These are phyloP conservation scores for Lepiota venenata DNA, from an alignment of 768 basidiomycete species.

Conservation along the genomic window DNA sequence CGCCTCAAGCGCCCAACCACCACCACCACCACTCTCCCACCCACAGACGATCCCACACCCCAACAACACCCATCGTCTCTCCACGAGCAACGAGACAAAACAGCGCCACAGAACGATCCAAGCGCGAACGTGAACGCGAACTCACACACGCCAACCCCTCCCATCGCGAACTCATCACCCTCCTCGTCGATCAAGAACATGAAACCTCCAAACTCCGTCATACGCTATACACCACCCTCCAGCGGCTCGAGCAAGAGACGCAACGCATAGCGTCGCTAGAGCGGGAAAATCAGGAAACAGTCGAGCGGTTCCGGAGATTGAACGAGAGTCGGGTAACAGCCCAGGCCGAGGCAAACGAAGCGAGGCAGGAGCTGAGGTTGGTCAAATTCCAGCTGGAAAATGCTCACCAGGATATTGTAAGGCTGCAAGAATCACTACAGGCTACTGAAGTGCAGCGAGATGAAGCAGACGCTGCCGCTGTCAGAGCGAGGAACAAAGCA, in stretches of 20 bases:
- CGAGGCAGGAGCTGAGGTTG: slow-evolving; percentile 32
- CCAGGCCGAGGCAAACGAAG: slow-evolving; percentile 33
- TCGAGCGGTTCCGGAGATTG: slow-evolving; percentile 29
- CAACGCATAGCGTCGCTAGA: slow-evolving; percentile 32
- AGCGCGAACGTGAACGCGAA: slow-evolving; percentile 17
- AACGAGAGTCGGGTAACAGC: slow-evolving; percentile 33
- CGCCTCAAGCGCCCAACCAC: background rate
- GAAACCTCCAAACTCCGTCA: slow-evolving; percentile 32
- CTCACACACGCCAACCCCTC: slow-evolving; percentile 17
- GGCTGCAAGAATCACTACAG: slow-evolving; percentile 47
- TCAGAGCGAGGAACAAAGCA: slow-evolving; percentile 46
- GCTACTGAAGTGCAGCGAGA: slow-evolving; percentile 48
- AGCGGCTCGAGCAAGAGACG: slow-evolving; percentile 31
- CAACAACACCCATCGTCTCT: background rate
- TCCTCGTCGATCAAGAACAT: slow-evolving; percentile 28
- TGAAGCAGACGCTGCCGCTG: slow-evolving; percentile 54
- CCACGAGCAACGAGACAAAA: slow-evolving; percentile 1
- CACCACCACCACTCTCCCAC: slow-evolving; percentile 1
- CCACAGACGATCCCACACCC: background rate
- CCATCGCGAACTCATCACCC: slow-evolving; percentile 26
- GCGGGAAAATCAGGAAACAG: slow-evolving; percentile 27
- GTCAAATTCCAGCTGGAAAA: slow-evolving; percentile 37
- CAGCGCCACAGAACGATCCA: background rate
- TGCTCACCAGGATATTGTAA: slow-evolving; percentile 47
- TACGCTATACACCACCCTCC: slow-evolving; percentile 31